Evolutionary conservation across 192 early-diverging fungal species (phyloP).

Genomic region (Dissophora globulifera): DNA sequence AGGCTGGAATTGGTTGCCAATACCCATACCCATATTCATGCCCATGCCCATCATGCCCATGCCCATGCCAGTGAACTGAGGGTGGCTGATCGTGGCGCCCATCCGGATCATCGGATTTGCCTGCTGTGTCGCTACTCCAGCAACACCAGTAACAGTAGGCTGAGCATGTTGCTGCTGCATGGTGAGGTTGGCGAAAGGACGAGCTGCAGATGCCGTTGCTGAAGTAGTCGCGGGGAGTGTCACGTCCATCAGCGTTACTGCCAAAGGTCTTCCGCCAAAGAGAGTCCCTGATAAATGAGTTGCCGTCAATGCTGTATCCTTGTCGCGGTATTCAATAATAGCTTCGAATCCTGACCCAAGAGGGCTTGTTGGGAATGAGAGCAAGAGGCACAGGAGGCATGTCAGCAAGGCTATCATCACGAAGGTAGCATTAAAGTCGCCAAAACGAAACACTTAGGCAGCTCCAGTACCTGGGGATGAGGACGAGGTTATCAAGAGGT

Average conservation of each 20-base stretch:
- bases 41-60: constrained; percentile 31
- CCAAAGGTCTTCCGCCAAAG: constrained; percentile 40
- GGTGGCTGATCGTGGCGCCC: constrained; percentile 45
- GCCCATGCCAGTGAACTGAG: constrained; percentile 40
- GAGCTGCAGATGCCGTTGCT: constrained; percentile 7
- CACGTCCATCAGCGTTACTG: constrained; percentile 41
- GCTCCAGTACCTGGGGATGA: constrained; percentile 43
- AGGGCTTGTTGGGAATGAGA: too few relatives aligned
- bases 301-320: constrained; percentile 32
- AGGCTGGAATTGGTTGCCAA: constrained; percentile 35
- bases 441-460: neutral
- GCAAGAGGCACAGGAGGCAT: neutral
- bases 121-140: neutral
- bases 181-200: constrained; percentile 33
- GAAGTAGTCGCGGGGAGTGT: constrained; percentile 7
- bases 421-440: neutral
- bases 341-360: constrained; percentile 52
- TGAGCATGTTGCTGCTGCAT: constrained; percentile 35
- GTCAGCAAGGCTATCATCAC: too few relatives aligned
- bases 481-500: constrained; percentile 38
- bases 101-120: constrained; percentile 42
- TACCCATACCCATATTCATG: constrained; percentile 24
- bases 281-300: constrained; percentile 47
- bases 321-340: constrained; percentile 40
- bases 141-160: neutral